Conservation (phyloP, 2,329 filamentous ascomycete genomes). For the Pseudogymnoascus sp. region DNA sequence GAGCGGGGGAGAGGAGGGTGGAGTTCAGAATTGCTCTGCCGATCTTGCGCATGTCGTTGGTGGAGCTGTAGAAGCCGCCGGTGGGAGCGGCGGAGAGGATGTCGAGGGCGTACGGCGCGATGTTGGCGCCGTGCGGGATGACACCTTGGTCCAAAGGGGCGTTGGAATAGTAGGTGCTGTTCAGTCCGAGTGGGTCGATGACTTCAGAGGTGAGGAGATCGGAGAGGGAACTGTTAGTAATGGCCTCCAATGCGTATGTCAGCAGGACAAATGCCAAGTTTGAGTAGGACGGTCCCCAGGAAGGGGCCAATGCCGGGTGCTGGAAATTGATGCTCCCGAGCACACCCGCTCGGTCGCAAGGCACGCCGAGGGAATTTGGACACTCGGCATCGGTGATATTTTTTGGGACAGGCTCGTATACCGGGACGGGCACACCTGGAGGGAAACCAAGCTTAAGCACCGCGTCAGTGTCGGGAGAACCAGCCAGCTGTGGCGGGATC, state of each 20-base stretch:
- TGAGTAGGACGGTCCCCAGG: slow-evolving; percentile 29
- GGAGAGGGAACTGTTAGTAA: slow-evolving; percentile 29
- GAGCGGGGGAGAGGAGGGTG: slow-evolving; percentile 15
- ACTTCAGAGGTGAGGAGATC: slow-evolving; percentile 26
- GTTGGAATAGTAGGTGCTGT: slow-evolving; percentile 22
- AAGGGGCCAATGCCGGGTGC: slow-evolving; percentile 28
- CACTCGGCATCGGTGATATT: background rate
- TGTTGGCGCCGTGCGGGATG: slow-evolving; percentile 12
- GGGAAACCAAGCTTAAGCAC: background rate
- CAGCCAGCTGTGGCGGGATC: background rate
- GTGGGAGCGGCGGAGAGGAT: slow-evolving; percentile 20
- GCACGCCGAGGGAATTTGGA: background rate
- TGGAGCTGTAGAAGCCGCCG: slow-evolving; percentile 31
- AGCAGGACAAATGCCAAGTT: slow-evolving; percentile 32
- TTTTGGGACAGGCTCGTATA: background rate
- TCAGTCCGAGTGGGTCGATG: slow-evolving; percentile 27
- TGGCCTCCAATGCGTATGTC: slow-evolving; percentile 32
- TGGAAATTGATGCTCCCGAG: slow-evolving; percentile 20
- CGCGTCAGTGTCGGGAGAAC: background rate
- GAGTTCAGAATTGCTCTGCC: slow-evolving; percentile 20
- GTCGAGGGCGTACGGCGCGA: slow-evolving; percentile 11
- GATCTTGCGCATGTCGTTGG: slow-evolving; percentile 24
- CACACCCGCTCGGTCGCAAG: background rate
- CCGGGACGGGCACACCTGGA: background rate
- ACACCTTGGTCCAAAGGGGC: slow-evolving; percentile 12